A percentile compares a stretch with the other conserved stretches of the same genome.
Evolutionary conservation across 768 basidiomycete species (phyloP).

Genomic region (Favolaschia claudopus): DNA sequence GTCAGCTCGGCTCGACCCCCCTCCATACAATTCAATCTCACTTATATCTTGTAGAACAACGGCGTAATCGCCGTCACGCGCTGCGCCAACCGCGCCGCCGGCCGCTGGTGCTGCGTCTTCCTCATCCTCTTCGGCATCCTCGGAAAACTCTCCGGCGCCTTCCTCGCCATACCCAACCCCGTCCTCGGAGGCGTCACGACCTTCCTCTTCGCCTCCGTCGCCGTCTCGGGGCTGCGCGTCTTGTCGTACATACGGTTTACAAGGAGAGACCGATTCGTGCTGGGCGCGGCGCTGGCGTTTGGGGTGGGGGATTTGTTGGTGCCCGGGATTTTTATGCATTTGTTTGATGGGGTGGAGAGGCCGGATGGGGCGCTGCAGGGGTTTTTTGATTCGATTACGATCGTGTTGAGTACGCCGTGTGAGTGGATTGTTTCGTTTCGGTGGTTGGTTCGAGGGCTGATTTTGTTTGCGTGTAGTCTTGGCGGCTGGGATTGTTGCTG

Average conservation of each 20-base stretch:
- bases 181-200: slow-evolving; percentile 82
- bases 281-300: slow-evolving; percentile 72
- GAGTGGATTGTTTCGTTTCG: slow-evolving; percentile 36
- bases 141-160: slow-evolving; percentile 83
- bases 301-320: slow-evolving; percentile 78
- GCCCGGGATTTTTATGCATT: slow-evolving; percentile 52
- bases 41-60: slow-evolving; percentile 60
- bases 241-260: slow-evolving; percentile 65
- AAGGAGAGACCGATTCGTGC: slow-evolving; percentile 72
- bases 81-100: slow-evolving; percentile 82
- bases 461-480: slow-evolving; percentile 49
- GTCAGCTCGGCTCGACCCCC: slow-evolving; percentile 27
- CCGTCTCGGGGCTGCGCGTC: slow-evolving; percentile 74
- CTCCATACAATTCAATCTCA: neutral
- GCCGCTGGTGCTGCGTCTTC: slow-evolving; percentile 80
- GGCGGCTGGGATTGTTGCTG: slow-evolving; percentile 63
- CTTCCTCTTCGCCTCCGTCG: slow-evolving; percentile 83
- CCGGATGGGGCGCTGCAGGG: slow-evolving; percentile 67
- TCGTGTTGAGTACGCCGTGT: slow-evolving; percentile 85
- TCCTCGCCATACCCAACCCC: slow-evolving; percentile 59
- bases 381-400: slow-evolving; percentile 79
- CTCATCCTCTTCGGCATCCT: slow-evolving; percentile 82
- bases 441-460: neutral
- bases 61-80: slow-evolving; percentile 86
- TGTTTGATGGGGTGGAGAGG: slow-evolving; percentile 69